Evolutionary conservation across 2,329 filamentous ascomycete genomes (phyloP).

Genomic region (Botrytis paeoniae): DNA sequence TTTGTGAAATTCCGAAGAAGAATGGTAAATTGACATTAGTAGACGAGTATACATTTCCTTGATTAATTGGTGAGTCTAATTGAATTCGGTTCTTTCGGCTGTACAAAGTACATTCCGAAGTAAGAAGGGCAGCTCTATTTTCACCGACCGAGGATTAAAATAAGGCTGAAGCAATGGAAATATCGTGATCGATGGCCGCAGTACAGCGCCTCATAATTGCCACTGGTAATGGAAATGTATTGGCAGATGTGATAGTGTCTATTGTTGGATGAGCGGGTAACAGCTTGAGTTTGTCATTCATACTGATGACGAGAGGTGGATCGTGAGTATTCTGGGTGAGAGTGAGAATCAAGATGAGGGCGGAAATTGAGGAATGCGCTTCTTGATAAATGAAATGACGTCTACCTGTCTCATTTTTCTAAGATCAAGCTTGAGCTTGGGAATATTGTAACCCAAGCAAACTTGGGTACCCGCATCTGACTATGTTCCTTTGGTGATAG

Average conservation of each 20-base stretch:
- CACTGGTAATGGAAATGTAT: neutral
- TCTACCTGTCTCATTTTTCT: neutral
- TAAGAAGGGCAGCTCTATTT: neutral
- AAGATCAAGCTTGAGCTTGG: neutral
- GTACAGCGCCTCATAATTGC: neutral
- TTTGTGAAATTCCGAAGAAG: neutral
- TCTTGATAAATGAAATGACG: neutral
- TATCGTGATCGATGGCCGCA: neutral
- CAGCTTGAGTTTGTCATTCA: neutral
- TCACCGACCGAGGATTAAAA: neutral
- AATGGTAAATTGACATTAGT: neutral
- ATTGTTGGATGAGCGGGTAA: neutral
- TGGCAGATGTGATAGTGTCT: neutral
- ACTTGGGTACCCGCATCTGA: neutral
- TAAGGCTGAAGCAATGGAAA: neutral
- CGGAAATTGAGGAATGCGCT: neutral
- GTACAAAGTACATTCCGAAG: neutral
- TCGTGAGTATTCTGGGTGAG: neutral
- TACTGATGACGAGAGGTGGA: neutral
- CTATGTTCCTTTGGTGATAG: fast-evolving
- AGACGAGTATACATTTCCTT: neutral
- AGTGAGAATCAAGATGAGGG: neutral
- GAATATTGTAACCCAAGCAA: neutral
- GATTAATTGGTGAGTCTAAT: neutral
- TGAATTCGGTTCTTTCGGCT: fast-evolving